phyloP scores from a whole-genome alignment of 2,329 filamentous ascomycete genomes.

The Beauveria sp. region DNA sequence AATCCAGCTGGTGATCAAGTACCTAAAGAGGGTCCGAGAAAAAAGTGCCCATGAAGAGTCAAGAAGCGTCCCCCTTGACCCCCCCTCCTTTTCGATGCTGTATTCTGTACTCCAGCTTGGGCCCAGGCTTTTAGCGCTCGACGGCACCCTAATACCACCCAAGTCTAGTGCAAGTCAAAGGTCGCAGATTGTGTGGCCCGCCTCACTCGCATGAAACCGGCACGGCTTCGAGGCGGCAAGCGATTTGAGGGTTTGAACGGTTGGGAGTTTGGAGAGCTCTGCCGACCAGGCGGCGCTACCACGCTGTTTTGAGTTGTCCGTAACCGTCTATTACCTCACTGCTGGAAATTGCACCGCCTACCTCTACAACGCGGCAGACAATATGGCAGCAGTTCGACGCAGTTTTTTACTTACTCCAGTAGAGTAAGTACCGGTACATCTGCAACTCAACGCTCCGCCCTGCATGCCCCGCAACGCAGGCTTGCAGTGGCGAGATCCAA shows the following conservation, averaged over 20 bases:
- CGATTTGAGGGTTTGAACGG: not conserved
- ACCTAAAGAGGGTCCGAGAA: too few relatives aligned
- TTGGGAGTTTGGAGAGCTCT: not conserved
- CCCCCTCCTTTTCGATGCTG: not conserved
- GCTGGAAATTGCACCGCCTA: not conserved
- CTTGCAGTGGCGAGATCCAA: conserved; percentile 3
- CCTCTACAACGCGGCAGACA: not conserved
- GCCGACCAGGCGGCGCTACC: not conserved
- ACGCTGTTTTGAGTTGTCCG: not conserved
- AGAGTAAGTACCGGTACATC: not conserved
- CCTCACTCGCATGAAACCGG: not conserved
- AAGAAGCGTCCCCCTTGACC: not conserved
- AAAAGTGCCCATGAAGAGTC: not conserved
- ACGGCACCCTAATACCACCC: not conserved
- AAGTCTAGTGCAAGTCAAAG: not conserved
- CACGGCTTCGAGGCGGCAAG: not conserved
- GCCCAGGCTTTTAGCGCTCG: not conserved
- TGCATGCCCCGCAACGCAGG: conserved; percentile 3
- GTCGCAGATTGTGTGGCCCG: not conserved
- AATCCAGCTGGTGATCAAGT: too few relatives aligned
- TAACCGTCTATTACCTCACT: not conserved
- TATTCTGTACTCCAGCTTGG: not conserved
- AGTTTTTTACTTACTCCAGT: not conserved
- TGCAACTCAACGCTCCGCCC: not conserved
- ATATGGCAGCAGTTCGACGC: too few relatives aligned